Conservation (phyloP, 257 asterid genomes). For the Solanum pennellii region DNA sequence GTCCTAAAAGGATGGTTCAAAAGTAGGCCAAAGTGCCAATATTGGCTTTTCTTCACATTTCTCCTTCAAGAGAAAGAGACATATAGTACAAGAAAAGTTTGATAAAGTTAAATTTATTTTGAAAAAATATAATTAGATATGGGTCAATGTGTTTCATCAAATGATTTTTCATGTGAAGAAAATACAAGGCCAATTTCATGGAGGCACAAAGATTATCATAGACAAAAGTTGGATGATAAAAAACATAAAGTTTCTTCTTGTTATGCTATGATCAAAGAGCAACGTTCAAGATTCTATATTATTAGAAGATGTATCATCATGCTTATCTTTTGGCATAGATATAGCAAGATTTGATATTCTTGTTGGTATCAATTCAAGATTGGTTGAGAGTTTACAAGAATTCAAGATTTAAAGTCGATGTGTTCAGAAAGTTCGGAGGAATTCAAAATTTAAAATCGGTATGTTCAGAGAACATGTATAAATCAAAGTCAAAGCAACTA, state of each 20-base stretch:
- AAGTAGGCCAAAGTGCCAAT: too few relatives aligned
- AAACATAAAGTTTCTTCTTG: not conserved
- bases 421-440: too few relatives aligned
- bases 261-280: constrained; percentile 14
- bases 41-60: too few relatives aligned
- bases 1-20: not conserved
- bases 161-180: not conserved
- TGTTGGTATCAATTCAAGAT: not conserved
- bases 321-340: constrained; percentile 29
- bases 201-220: not conserved
- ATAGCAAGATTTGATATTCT: constrained; percentile 1
- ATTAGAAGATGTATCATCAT: constrained; percentile 18
- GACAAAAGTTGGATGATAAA: not conserved
- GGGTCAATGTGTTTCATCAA: constrained; percentile 19
- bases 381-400: rapidly evolving
- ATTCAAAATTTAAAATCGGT: too few relatives aligned
- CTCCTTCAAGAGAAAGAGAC: not conserved
- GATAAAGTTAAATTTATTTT: not conserved
- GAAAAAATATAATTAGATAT: not conserved
- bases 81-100: not conserved
- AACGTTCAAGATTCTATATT: constrained; percentile 23
- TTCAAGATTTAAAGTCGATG: not conserved
- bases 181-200: not conserved
- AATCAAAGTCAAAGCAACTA: not conserved
- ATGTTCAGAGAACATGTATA: too few relatives aligned